Base-by-base conservation (phyloP, 352 stramenopile genomes). In the Peronospora belbahrii region DNA sequence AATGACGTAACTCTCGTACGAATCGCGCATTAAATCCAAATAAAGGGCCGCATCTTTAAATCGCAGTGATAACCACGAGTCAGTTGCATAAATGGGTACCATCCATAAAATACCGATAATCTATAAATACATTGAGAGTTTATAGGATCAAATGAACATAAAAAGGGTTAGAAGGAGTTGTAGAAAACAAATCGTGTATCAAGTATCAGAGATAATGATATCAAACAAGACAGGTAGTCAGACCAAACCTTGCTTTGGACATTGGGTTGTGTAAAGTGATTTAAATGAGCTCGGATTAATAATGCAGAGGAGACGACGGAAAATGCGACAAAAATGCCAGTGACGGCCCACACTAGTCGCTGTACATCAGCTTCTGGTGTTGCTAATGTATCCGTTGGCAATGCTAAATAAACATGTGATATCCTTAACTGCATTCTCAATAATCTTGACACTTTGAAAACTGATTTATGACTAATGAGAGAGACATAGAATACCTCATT, bases 91-190 rank as follows among this genome's bases (percentile, higher is more conserved):
- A 52, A 99, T 98, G 1, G 96, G 95, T 11, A 99, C 94, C 92
- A 98, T 98, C 92, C 92, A 98, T 15, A 99, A 56, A 52, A 98
- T 98, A 0, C 95, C 82, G 2, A 98, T 87, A 55, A 98, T 94
- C 74, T 98, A 87, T 11, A 52, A 23, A 37, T 15, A 55, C 20
- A 41, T 31, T 27, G 15, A 14, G 20, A 36, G 20, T 13, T n/a
- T n/a, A n/a, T n/a, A n/a, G n/a, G n/a, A n/a, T n/a, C n/a, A n/a
- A n/a, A n/a, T n/a, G n/a, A n/a, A n/a, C n/a, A n/a, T n/a, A n/a
- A n/a, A n/a, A n/a, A n/a, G n/a, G n/a, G n/a, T n/a, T n/a, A n/a
- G n/a, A n/a, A n/a, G n/a, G n/a, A n/a, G n/a, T n/a, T n/a, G n/a
- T n/a, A n/a, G n/a, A n/a, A n/a, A n/a, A n/a, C n/a, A n/a, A n/a